Percentiles rank a stretch among this genome's conserved stretches.
Evolutionary conservation across 805 yeast species (phyloP).

Genomic region (Ogataea nakhonphanomensis): DNA sequence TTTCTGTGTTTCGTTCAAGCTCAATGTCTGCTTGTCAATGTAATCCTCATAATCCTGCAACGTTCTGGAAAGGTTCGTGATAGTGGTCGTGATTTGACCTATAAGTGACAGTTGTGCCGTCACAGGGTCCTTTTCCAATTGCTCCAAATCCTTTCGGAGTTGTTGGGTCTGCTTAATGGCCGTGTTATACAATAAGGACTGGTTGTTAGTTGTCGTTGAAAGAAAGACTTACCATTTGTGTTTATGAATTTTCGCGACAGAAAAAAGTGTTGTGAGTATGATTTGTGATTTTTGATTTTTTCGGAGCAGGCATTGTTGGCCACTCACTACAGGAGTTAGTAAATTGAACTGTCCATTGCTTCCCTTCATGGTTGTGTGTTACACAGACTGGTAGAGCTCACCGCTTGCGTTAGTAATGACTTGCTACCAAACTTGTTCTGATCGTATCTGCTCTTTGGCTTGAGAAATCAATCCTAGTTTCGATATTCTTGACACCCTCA

Average conservation of each 20-base stretch:
- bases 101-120: slow-evolving; percentile 63
- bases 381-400: no score
- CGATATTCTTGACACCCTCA: no score
- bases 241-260: slow-evolving; percentile 10
- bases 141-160: slow-evolving; percentile 62
- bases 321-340: no score
- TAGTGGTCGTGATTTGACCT: slow-evolving; percentile 72
- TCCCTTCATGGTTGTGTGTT: no score
- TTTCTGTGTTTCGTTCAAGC: slow-evolving; percentile 44
- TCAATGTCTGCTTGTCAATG: slow-evolving; percentile 54
- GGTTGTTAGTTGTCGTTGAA: slow-evolving; percentile 1
- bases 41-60: slow-evolving; percentile 43
- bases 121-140: slow-evolving; percentile 61
- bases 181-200: slow-evolving; percentile 87
- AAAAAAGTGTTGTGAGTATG: slow-evolving; percentile 1
- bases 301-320: no score
- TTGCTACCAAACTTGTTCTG: no score
- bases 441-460: no score
- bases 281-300: not conserved
- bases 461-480: no score
- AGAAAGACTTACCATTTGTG: slow-evolving; percentile 8
- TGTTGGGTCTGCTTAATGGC: slow-evolving; percentile 82
- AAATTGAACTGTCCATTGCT: no score
- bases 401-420: no score
- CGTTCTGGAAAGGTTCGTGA: slow-evolving; percentile 72